These are phyloP conservation scores for Talaromyces pinophilus DNA, from an alignment of 2,329 filamentous ascomycete species.

Conservation along the genomic window DNA sequence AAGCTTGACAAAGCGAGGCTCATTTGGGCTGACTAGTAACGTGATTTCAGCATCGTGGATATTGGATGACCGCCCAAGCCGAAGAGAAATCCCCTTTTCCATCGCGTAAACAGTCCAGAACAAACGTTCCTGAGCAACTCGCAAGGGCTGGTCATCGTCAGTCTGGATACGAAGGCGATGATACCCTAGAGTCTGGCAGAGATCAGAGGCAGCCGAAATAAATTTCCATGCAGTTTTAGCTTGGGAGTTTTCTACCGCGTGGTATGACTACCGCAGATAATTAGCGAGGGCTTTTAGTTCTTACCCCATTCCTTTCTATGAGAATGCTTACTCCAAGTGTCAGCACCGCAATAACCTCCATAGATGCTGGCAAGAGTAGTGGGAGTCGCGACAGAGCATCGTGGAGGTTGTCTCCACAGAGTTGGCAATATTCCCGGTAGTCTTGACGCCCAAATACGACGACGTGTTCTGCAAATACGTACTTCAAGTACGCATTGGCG, in stretches of 20 bases:
- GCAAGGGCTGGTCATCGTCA: not conserved
- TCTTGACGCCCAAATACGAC: conserved; percentile 5
- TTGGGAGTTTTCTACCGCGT: conserved; percentile 14
- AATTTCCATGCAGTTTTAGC: conserved; percentile 16
- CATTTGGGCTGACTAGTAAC: not conserved
- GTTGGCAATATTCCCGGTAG: conserved; percentile 12
- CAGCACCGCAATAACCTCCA: not conserved
- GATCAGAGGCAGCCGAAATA: conserved; percentile 10
- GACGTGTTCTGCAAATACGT: conserved; percentile 13
- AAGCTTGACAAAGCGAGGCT: conserved; percentile 1
- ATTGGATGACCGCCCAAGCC: conserved; percentile 16
- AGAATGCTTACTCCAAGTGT: not conserved
- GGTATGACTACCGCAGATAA: not conserved
- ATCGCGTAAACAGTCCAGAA: conserved; percentile 19
- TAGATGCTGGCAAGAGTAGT: not conserved
- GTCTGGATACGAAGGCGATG: not conserved
- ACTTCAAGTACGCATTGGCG: conserved; percentile 11
- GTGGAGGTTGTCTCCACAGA: not conserved
- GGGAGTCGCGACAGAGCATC: not conserved
- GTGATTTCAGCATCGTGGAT: conserved; percentile 17
- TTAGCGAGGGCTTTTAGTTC: not conserved
- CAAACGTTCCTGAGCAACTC: conserved; percentile 10
- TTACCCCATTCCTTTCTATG: not conserved
- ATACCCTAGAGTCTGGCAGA: conserved; percentile 17
- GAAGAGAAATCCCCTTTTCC: conserved; percentile 15